These are phyloP conservation scores for Anisogramma anomala DNA, from an alignment of 2,329 filamentous ascomycete genomes.

Conservation along the genomic window DNA sequence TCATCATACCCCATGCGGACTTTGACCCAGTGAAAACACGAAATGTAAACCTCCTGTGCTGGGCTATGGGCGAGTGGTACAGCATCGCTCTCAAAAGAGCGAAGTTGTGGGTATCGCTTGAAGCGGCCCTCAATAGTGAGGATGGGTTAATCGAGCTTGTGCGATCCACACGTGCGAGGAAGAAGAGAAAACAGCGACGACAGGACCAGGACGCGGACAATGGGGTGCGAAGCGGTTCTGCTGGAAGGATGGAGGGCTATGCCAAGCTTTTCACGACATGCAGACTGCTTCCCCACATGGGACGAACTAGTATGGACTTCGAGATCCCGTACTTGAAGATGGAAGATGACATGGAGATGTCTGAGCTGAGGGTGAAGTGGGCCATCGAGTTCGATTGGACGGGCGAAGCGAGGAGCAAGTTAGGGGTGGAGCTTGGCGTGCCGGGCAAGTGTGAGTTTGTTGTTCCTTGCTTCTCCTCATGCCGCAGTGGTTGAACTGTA, in stretches of 20 bases:
- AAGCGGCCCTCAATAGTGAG: constrained; percentile 32
- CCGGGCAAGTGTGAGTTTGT: constrained; percentile 49
- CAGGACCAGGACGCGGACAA: constrained; percentile 14
- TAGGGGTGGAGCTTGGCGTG: constrained; percentile 43
- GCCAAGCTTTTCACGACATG: constrained; percentile 20
- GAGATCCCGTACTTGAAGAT: constrained; percentile 31
- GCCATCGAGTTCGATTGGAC: constrained; percentile 59
- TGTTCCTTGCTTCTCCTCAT: constrained; percentile 7
- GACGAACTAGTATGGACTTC: constrained; percentile 39
- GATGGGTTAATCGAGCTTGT: constrained; percentile 24
- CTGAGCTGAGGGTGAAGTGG: constrained; percentile 48
- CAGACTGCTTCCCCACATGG: constrained; percentile 43
- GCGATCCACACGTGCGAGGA: constrained; percentile 20
- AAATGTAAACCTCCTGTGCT: constrained; percentile 50
- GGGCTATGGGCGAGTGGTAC: constrained; percentile 60
- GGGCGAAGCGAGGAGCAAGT: constrained; percentile 52
- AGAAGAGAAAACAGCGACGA: constrained; percentile 15
- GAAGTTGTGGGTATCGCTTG: constrained; percentile 47
- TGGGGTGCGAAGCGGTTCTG: constrained; percentile 11
- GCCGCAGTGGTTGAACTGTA: background rate
- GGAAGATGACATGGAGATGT: constrained; percentile 22
- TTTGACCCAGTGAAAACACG: constrained; percentile 32
- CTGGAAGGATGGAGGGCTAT: background rate
- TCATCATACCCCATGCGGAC: constrained; percentile 22
- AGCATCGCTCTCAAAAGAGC: constrained; percentile 49